phyloP scores from a whole-genome alignment of 805 yeast genomes.

The Spathaspora sp. region DNA sequence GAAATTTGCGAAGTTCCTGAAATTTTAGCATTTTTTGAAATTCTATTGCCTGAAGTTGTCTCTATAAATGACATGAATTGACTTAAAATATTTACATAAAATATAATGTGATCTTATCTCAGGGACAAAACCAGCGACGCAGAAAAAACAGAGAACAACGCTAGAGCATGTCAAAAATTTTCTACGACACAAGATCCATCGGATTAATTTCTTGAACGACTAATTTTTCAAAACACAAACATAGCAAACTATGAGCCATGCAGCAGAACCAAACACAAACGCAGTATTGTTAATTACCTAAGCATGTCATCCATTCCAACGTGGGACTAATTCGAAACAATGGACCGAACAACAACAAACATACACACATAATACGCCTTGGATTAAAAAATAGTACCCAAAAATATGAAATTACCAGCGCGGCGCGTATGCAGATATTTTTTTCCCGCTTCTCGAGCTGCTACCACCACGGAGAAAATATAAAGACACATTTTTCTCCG shows the following conservation, averaged over 20 bases:
- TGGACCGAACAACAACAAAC: neutral
- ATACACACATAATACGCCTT: neutral
- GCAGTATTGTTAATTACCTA: neutral
- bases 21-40: constrained; percentile 42
- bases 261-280: neutral
- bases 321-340: neutral
- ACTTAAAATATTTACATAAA: neutral
- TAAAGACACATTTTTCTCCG: neutral
- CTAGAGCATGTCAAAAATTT: no score
- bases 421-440: neutral
- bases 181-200: no score
- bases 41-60: constrained; percentile 49
- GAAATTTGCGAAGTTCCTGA: constrained; percentile 40
- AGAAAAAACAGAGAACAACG: no score
- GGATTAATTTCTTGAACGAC: no score
- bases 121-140: no score
- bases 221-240: neutral
- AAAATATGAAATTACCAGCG: neutral
- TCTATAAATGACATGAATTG: constrained; percentile 18
- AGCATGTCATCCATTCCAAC: neutral
- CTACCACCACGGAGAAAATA: no score
- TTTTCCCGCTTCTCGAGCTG: neutral
- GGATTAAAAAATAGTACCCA: neutral
- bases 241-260: neutral
- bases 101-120: no score